Evolutionary conservation across 345 rosid genomes (phyloP).

Genomic region (Rhodamnia rubescens): DNA sequence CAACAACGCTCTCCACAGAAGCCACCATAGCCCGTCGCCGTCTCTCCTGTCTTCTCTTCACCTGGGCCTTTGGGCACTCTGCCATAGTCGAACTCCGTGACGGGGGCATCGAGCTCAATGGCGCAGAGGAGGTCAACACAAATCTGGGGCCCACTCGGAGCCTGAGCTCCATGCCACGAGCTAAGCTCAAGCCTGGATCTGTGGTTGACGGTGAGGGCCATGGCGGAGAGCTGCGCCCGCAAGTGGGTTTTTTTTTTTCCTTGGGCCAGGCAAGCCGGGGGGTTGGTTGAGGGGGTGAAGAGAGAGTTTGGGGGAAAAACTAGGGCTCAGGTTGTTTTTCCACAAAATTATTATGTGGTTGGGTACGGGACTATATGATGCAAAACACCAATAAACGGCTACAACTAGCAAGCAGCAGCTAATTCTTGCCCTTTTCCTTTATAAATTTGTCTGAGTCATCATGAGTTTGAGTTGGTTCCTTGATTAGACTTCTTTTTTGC

Average conservation of each 20-base stretch:
- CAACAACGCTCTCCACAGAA: background rate
- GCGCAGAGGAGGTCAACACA: background rate
- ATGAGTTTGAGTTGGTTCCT: background rate
- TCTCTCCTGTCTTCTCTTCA: background rate
- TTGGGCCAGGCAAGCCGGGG: too few species aligned
- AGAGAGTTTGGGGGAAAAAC: background rate
- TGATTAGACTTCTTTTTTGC: background rate
- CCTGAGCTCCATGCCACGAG: background rate
- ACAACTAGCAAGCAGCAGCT: background rate
- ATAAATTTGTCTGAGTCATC: background rate
- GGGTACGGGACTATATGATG: background rate
- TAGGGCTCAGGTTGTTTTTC: background rate
- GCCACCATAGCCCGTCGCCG: background rate
- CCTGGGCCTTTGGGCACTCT: background rate
- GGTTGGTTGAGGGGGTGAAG: background rate
- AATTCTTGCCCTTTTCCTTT: background rate
- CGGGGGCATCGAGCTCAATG: background rate
- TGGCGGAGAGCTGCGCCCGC: background rate
- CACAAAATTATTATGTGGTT: background rate
- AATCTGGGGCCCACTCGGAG: background rate
- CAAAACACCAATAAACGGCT: background rate
- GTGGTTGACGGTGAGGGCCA: background rate
- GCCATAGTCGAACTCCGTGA: background rate
- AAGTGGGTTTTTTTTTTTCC: background rate
- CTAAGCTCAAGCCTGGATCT: background rate